phyloP scores from a whole-genome alignment of 371 early-diverging fungal genomes.

The Mortierella sp. region DNA sequence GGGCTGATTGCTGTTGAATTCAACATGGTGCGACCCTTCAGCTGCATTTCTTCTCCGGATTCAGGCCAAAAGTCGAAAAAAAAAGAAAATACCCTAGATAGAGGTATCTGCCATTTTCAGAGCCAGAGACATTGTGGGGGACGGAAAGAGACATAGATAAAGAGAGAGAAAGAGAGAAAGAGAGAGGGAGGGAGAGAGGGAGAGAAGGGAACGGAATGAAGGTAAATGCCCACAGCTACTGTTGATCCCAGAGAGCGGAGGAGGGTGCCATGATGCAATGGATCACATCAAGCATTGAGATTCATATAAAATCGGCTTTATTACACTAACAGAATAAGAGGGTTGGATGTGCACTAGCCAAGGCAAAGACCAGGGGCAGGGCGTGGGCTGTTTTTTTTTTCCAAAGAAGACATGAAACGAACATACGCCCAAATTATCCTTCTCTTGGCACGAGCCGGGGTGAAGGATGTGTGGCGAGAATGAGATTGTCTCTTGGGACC shows the following conservation, averaged over 20 bases:
- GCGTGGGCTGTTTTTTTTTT: neutral
- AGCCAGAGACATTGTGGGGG: neutral
- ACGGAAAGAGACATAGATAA: neutral
- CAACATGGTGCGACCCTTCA: neutral
- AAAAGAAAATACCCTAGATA: neutral
- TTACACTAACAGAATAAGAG: neutral
- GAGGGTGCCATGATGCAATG: neutral
- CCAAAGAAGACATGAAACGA: too few relatives aligned
- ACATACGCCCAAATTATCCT: too few relatives aligned
- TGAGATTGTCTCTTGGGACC: too few relatives aligned
- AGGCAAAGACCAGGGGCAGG: neutral
- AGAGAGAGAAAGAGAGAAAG: neutral
- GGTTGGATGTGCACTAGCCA: neutral
- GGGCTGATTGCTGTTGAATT: constrained; percentile 3
- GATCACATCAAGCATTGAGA: neutral
- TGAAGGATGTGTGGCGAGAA: too few relatives aligned
- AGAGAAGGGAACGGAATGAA: neutral
- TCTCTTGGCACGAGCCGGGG: too few relatives aligned
- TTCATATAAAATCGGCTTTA: neutral
- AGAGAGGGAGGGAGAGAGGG: neutral
- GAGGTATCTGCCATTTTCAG: constrained; percentile 1
- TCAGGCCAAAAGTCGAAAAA: constrained; percentile 4
- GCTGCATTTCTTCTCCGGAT: neutral
- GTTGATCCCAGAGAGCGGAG: neutral
- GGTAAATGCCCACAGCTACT: neutral